phyloP scores from a whole-genome alignment of 352 stramenopile genomes.

The Phytopythium mirpurense region DNA sequence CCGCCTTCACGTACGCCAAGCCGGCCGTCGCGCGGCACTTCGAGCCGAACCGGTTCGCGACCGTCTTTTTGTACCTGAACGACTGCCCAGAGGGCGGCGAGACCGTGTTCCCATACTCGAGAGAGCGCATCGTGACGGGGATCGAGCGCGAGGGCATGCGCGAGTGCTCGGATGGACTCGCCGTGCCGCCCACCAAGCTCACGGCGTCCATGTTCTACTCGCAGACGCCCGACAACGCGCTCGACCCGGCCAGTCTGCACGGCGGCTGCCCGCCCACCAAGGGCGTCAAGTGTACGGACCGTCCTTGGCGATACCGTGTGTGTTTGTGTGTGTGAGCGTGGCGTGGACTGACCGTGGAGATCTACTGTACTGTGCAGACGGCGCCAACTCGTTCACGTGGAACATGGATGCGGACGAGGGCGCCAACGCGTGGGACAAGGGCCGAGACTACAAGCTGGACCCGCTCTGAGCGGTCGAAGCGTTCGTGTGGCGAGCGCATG shows the following conservation, averaged over 20 bases:
- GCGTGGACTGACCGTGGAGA: conserved; percentile 3
- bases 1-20: conserved; percentile 40
- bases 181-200: conserved; percentile 57
- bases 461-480: conserved; percentile 9
- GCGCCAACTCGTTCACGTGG: conserved; percentile 70
- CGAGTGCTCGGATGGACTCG: conserved; percentile 59
- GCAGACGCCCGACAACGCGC: conserved; percentile 53
- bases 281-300: conserved; percentile 50
- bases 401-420: conserved; percentile 62
- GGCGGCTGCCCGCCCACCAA: conserved; percentile 51
- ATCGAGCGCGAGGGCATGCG: conserved; percentile 61
- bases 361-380: no score
- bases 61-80: conserved; percentile 94
- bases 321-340: no score
- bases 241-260: conserved; percentile 54
- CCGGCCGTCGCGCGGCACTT: conserved; percentile 48
- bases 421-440: conserved; percentile 50
- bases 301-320: no score
- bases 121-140: conserved; percentile 40
- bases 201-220: conserved; percentile 72
- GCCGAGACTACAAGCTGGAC: conserved; percentile 31
- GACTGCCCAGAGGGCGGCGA: conserved; percentile 91
- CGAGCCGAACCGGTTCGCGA: conserved; percentile 91
- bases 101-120: conserved; percentile 91
- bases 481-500: no score